Evolutionary conservation across 805 yeast genomes (phyloP).

Genomic region (Ogataea polymorpha): DNA sequence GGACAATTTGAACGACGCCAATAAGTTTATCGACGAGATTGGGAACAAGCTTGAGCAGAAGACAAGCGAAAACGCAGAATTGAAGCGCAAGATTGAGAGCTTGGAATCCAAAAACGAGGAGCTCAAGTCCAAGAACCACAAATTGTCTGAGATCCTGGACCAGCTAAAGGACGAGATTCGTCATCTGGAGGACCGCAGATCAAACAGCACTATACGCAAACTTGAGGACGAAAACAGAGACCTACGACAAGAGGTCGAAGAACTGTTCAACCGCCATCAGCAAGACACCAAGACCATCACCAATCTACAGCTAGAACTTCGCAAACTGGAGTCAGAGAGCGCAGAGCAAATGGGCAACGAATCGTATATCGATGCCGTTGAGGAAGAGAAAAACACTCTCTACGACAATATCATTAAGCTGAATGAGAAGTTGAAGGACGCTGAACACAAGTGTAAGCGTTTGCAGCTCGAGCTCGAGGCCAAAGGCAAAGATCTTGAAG

Average conservation of each 20-base stretch:
- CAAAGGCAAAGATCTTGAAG: slow-evolving; percentile 6
- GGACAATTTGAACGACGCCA: slow-evolving; percentile 13
- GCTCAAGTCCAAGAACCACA: slow-evolving; percentile 5
- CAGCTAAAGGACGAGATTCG: slow-evolving; percentile 6
- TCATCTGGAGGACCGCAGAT: slow-evolving; percentile 3
- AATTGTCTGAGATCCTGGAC: slow-evolving; percentile 5
- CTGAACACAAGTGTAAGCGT: slow-evolving; percentile 10
- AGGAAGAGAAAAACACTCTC: slow-evolving; percentile 23
- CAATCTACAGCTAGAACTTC: slow-evolving; percentile 6
- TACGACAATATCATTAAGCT: slow-evolving; percentile 19
- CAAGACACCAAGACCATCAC: slow-evolving; percentile 5
- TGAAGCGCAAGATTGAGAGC: slow-evolving; percentile 20
- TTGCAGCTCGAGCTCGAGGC: slow-evolving; percentile 19
- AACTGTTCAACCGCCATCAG: slow-evolving; percentile 2
- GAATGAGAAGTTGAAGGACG: slow-evolving; percentile 14
- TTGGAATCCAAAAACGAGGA: slow-evolving; percentile 27
- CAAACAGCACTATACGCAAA: not conserved
- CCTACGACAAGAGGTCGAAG: slow-evolving; percentile 5
- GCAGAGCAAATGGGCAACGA: slow-evolving; percentile 15
- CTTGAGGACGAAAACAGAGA: slow-evolving; percentile 5
- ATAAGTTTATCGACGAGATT: slow-evolving; percentile 24
- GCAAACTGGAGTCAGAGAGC: slow-evolving; percentile 4
- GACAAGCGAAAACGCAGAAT: slow-evolving; percentile 15
- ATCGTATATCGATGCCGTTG: slow-evolving; percentile 30
- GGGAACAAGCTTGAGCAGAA: slow-evolving; percentile 20